phyloP scores from a whole-genome alignment of 371 early-diverging fungal species.

The Rhizopus sp. region DNA sequence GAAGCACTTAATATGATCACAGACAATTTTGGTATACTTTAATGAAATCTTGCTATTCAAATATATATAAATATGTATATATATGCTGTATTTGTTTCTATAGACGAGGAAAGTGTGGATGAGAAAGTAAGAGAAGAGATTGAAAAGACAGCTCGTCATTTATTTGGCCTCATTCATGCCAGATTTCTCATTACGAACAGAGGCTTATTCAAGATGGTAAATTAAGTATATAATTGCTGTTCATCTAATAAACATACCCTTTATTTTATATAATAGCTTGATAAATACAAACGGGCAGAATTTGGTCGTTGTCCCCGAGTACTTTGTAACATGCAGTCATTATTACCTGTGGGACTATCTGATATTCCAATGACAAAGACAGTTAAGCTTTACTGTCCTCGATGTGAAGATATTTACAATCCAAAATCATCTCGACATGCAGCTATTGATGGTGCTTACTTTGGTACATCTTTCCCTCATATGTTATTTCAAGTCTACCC shows the following conservation, averaged over 20 bases:
- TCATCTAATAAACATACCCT: background rate
- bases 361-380: slow-evolving; percentile 82
- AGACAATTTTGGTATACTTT: slow-evolving; percentile 62
- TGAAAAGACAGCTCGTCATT: slow-evolving; percentile 73
- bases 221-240: background rate
- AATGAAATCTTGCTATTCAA: background rate
- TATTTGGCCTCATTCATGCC: slow-evolving; percentile 92
- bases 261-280: slow-evolving; percentile 47
- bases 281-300: slow-evolving; percentile 84
- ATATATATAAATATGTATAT: background rate
- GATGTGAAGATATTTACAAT: slow-evolving; percentile 94
- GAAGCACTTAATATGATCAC: slow-evolving; percentile 90
- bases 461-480: slow-evolving; percentile 97
- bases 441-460: slow-evolving; percentile 95
- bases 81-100: background rate
- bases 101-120: slow-evolving; percentile 62
- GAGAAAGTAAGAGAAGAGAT: slow-evolving; percentile 67
- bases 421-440: slow-evolving; percentile 83
- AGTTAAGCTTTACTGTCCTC: slow-evolving; percentile 91
- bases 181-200: slow-evolving; percentile 84
- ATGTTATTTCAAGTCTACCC: slow-evolving; percentile 94
- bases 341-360: slow-evolving; percentile 89
- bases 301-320: slow-evolving; percentile 97
- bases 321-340: slow-evolving; percentile 81
- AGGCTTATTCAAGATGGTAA: slow-evolving; percentile 84